phyloP scores from a whole-genome alignment of 345 rosid species.

The Lepidium sativum region DNA sequence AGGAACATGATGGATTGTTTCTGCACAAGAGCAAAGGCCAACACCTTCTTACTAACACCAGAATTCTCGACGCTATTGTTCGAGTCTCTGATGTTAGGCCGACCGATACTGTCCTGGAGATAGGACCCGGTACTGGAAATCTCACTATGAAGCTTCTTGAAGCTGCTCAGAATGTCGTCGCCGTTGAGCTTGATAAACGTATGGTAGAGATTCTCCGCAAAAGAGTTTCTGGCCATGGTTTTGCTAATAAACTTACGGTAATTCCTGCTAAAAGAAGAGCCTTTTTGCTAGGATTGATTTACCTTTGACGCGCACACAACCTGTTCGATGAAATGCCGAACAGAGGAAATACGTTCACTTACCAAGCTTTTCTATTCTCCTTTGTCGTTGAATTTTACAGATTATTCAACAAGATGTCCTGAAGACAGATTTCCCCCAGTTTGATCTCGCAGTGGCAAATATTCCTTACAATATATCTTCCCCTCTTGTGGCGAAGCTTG shows the following conservation, averaged over 20 bases:
- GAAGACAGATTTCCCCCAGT: slow-evolving; percentile 60
- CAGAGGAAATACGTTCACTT: not conserved
- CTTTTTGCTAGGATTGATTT: not conserved
- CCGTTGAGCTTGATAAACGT: slow-evolving; percentile 65
- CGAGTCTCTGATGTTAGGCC: slow-evolving; percentile 41
- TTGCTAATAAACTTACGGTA: slow-evolving; percentile 47
- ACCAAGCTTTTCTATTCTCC: not conserved
- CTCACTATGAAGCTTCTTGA: slow-evolving; percentile 78
- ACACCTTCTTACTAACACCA: slow-evolving; percentile 75
- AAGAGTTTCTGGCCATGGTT: slow-evolving; percentile 41
- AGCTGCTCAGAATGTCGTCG: slow-evolving; percentile 48
- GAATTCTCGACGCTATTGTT: slow-evolving; percentile 68
- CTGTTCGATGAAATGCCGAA: slow-evolving; percentile 47
- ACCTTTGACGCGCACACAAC: not conserved
- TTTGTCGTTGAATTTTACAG: slow-evolving; percentile 27
- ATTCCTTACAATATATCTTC: slow-evolving; percentile 85
- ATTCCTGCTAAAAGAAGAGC: slow-evolving; percentile 5
- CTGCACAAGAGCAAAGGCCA: slow-evolving; percentile 83
- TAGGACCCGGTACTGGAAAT: slow-evolving; percentile 91
- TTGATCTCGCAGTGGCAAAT: slow-evolving; percentile 77
- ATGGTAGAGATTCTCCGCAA: slow-evolving; percentile 64
- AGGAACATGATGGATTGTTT: slow-evolving; percentile 29
- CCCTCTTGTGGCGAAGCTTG: slow-evolving; percentile 70
- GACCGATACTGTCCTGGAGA: slow-evolving; percentile 66
- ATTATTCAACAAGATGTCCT: slow-evolving; percentile 69